Evolutionary conservation across 345 rosid species (phyloP).

Genomic region (Rhodamnia rubescens): DNA sequence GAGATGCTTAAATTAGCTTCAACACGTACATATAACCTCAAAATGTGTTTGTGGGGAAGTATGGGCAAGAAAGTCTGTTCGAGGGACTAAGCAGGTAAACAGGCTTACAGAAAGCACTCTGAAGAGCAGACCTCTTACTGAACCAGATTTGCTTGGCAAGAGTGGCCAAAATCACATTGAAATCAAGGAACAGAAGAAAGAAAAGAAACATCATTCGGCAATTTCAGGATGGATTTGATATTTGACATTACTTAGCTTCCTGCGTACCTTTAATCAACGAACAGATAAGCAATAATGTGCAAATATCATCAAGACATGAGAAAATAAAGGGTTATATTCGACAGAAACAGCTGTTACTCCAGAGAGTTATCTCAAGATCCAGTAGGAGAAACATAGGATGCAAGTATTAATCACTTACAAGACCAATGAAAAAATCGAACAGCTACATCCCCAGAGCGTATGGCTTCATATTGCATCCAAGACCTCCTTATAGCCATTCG

Average conservation of each 20-base stretch:
- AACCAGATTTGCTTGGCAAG: neutral
- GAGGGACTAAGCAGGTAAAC: neutral
- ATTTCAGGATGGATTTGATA: neutral
- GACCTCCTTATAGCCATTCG: constrained; percentile 89
- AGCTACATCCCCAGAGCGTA: constrained; percentile 64
- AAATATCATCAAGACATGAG: neutral
- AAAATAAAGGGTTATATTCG: neutral
- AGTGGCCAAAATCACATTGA: neutral
- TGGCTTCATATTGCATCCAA: constrained; percentile 81
- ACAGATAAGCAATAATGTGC: neutral
- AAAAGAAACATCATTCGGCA: neutral
- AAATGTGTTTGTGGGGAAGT: neutral
- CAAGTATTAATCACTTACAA: constrained; percentile 33
- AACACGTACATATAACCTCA: neutral
- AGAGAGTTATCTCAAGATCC: neutral
- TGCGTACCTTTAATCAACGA: neutral
- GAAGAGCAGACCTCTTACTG: neutral
- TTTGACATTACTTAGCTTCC: neutral
- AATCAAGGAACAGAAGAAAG: neutral
- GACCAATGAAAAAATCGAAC: constrained; percentile 85
- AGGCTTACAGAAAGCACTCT: neutral
- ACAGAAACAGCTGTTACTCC: neutral
- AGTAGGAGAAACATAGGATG: neutral
- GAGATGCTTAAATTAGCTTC: neutral
- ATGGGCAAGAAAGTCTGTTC: neutral